Percentiles rank a stretch among this genome's conserved stretches.
Evolutionary conservation across 116 monocot species (phyloP).

Genomic region (Iris pallida): DNA sequence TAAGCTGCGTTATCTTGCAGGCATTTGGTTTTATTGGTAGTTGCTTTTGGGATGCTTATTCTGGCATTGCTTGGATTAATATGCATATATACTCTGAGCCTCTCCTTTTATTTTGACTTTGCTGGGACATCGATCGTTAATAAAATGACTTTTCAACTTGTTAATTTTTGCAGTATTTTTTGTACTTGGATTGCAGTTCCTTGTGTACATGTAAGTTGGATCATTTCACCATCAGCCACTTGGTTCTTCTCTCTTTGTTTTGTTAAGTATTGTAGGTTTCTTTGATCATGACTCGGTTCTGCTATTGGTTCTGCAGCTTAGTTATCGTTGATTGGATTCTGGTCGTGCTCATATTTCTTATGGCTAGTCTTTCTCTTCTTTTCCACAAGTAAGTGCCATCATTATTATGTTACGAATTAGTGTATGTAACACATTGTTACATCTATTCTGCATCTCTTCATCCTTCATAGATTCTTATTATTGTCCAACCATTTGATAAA

Average conservation of each 20-base stretch:
- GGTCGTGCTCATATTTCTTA: conserved; percentile 31
- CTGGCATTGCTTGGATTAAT: conserved; percentile 76
- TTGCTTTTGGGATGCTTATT: conserved; percentile 67
- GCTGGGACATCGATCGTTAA: background rate
- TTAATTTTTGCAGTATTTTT: conserved; percentile 58
- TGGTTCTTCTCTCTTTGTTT: background rate
- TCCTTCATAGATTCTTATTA: too few relatives aligned
- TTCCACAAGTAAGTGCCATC: conserved; percentile 67
- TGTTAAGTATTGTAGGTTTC: too few relatives aligned
- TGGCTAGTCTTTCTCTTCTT: conserved; percentile 41
- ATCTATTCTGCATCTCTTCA: too few relatives aligned
- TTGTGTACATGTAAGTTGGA: conserved; percentile 77
- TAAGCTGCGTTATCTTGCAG: conserved; percentile 33
- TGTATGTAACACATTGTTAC: too few relatives aligned
- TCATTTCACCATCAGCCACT: background rate
- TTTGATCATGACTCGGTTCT: too few relatives aligned
- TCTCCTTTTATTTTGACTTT: background rate
- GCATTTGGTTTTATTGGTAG: conserved; percentile 44
- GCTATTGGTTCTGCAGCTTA: conserved; percentile 23
- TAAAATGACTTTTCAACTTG: background rate
- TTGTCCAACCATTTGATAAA: too few relatives aligned
- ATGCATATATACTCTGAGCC: conserved; percentile 16
- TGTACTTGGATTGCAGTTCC: conserved; percentile 44
- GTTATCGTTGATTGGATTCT: conserved; percentile 49
- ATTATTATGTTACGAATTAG: background rate